These are phyloP conservation scores for Diaporthe aspalathi DNA, from an alignment of 2,329 filamentous ascomycete genomes.

Conservation along the genomic window DNA sequence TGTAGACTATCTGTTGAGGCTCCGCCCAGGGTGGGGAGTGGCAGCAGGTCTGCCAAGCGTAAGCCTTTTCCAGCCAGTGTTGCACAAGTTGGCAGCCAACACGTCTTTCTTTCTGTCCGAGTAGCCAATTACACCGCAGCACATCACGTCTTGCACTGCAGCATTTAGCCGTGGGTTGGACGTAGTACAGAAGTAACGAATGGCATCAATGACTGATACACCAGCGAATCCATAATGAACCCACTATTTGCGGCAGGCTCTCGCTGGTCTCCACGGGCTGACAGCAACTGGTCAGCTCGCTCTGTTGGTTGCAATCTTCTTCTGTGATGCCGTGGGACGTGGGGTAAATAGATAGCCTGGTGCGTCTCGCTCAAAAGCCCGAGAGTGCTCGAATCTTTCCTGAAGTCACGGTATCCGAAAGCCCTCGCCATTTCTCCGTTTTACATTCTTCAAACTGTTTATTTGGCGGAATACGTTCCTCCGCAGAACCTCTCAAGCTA, in stretches of 20 bases:
- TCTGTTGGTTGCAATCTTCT: constrained; percentile 2
- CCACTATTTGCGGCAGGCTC: not conserved
- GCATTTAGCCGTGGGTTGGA: not conserved
- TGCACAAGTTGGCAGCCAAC: constrained; percentile 4
- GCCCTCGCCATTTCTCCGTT: not conserved
- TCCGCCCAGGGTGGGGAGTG: not conserved
- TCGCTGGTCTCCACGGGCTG: not conserved
- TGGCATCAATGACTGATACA: constrained; percentile 4
- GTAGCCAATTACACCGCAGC: constrained; percentile 13
- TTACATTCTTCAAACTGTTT: not conserved
- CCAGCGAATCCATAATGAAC: constrained; percentile 8
- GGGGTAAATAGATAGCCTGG: not conserved
- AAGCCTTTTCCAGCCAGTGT: constrained; percentile 4
- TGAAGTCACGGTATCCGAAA: not conserved
- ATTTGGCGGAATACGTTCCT: not conserved
- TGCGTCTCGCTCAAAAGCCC: not conserved
- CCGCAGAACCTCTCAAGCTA: no score
- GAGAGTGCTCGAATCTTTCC: not conserved
- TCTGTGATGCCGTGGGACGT: not conserved
- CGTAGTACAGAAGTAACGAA: constrained; percentile 12
- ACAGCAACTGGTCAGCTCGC: not conserved
- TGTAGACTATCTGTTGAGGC: not conserved
- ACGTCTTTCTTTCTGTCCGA: not conserved
- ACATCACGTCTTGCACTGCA: not conserved
- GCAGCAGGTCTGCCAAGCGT: constrained; percentile 21